Evolutionary conservation across 2,329 filamentous ascomycete species (phyloP), one percentile per base, ranked within the genome.

Genomic region (Sclerotinia glacialis): DNA sequence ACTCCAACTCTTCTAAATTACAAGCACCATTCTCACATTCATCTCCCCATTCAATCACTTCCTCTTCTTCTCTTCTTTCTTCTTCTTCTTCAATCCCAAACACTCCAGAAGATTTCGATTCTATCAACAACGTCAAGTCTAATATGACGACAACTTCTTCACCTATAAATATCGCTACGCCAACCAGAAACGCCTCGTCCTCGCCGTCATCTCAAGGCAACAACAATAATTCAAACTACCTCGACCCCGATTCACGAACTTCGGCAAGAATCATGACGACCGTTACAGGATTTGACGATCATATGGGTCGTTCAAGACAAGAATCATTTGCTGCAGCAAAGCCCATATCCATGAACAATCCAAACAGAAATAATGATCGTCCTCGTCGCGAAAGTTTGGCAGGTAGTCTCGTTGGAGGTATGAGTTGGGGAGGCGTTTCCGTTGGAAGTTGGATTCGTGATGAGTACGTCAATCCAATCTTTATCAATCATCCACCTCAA

Each of bases 371-470:
- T 73, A 81, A 83, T 72, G 82, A 81, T 75, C 83, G 85, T 69
- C 83, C 81, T 64, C 82, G 86, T 70, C 82, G 86, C 72, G 87
- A 89, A 76, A 86, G 83, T 66, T 77, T 89, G 44, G 86, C 86
- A 21, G 86, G 86, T 59, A 89, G 86, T 75, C 78, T 89, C 67
- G 86, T 88, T 80, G 90, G 88, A 70, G 93, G 94, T 74, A 93
- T 97, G 89, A 97, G 93, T 79, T 99, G 94, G 93, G 94, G 94
- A 76, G 94, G 93, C 71, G 87, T 97, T 68, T 98, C 94, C 11
- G 92, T 98, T 71, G 94, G 94, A 70, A 98, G 94, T 76, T 98
- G 96, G 83, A 95, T 99, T 78, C 86, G 92, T 78, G 94, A 99
- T 81, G 95, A 99, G 95, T 99, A 87, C 87, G 94, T 89, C 23